A percentile compares a stretch with the other conserved stretches of the same genome.
phyloP scores from a whole-genome alignment of 75 land plant genomes.

The Cunninghamia lanceolata region DNA sequence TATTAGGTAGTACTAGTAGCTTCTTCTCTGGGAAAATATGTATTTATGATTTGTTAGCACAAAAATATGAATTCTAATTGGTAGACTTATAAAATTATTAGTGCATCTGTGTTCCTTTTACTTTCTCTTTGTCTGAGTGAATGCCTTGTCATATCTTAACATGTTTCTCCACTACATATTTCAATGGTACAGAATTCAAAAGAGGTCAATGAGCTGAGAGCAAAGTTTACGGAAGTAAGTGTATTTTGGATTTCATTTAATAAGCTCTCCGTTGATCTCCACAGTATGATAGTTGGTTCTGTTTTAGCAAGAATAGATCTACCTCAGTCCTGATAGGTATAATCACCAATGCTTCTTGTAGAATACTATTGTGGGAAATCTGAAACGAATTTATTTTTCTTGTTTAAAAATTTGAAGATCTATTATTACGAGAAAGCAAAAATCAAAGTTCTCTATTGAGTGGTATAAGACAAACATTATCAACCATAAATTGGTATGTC shows the following conservation, averaged over 20 bases:
- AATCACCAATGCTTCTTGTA: not conserved
- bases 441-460: not conserved
- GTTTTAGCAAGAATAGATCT: not conserved
- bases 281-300: not conserved
- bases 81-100: not conserved
- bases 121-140: not conserved
- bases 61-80: not conserved
- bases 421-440: not conserved
- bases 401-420: not conserved
- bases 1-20: not conserved
- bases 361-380: not conserved
- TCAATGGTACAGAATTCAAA: slow-evolving; percentile 11
- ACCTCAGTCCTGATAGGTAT: not conserved
- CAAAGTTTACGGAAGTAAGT: slow-evolving; percentile 34
- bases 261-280: not conserved
- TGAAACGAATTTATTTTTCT: not conserved
- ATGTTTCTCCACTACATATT: not conserved
- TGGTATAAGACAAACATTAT: not conserved
- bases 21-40: not conserved
- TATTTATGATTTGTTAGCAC: not conserved
- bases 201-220: slow-evolving; percentile 31
- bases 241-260: not conserved
- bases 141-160: not conserved
- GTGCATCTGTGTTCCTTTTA: not conserved
- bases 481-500: too few species aligned